A percentile compares a stretch with the other conserved stretches of the same genome.
Evolutionary conservation across 2,329 filamentous ascomycete genomes (phyloP).

Genomic region (Rhinocladiella similis): DNA sequence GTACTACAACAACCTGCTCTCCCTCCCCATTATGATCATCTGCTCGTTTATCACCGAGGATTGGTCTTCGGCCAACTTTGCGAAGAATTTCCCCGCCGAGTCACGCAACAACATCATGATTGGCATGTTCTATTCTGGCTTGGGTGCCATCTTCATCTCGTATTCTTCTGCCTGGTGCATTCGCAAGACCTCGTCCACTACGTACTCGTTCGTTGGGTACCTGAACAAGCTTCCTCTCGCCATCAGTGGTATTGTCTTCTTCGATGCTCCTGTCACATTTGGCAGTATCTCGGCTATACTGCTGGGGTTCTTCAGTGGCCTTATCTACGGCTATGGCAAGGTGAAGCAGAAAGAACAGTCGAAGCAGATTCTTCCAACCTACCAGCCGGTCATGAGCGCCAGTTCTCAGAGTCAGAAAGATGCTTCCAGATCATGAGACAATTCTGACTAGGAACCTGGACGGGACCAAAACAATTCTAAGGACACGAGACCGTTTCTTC

Average conservation of each 20-base stretch:
- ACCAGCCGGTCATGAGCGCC: conserved; percentile 73
- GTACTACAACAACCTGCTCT: conserved; percentile 99
- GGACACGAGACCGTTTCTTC: no score
- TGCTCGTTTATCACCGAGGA: conserved; percentile 83
- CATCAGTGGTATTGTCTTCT: conserved; percentile 89
- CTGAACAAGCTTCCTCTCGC: conserved; percentile 98
- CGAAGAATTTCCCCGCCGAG: conserved; percentile 80
- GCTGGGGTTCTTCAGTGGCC: conserved; percentile 86
- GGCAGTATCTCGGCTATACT: conserved; percentile 88
- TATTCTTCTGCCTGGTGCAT: conserved; percentile 99
- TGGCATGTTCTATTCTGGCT: conserved; percentile 91
- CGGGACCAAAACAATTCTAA: no score
- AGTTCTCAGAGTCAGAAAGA: conserved; percentile 70
- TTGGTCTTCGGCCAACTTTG: conserved; percentile 84
- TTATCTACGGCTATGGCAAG: conserved; percentile 87
- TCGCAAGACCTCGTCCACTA: conserved; percentile 93
- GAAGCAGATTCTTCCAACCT: conserved; percentile 67
- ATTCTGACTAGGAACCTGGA: neutral
- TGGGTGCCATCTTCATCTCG: conserved; percentile 94
- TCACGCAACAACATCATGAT: conserved; percentile 75
- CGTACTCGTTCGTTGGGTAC: conserved; percentile 98
- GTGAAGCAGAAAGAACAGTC: conserved; percentile 71
- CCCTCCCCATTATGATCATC: conserved; percentile 84
- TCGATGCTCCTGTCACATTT: conserved; percentile 88
- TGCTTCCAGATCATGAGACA: neutral